Conservation (phyloP, 139 green algal species). For the Closterium sp. region DNA sequence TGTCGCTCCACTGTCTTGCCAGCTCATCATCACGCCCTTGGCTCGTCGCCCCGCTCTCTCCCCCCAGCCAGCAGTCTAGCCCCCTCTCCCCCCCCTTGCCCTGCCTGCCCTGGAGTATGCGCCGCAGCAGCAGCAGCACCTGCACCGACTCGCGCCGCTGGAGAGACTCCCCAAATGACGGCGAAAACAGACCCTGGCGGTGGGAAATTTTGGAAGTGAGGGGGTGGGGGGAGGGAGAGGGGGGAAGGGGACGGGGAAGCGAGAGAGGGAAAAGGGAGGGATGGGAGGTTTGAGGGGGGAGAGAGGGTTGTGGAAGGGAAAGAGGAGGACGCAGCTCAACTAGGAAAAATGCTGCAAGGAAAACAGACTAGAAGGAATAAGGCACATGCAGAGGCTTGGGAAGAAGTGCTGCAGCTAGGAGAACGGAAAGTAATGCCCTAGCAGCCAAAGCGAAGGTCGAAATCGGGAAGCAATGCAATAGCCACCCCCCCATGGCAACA, state of each 20-base stretch:
- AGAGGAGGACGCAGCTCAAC: not conserved
- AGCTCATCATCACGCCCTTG: not conserved
- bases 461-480: too few relatives aligned
- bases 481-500: too few relatives aligned
- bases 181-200: not conserved
- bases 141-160: not conserved
- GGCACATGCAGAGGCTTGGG: too few relatives aligned
- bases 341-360: not conserved
- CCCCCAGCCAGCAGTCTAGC: not conserved
- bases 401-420: too few relatives aligned
- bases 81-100: not conserved
- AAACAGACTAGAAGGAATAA: too few relatives aligned
- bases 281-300: not conserved
- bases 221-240: not conserved
- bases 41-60: too few relatives aligned
- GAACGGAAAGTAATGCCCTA: too few relatives aligned
- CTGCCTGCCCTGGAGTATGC: not conserved
- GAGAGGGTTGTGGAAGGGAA: not conserved
- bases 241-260: not conserved
- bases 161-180: not conserved
- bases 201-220: not conserved
- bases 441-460: too few relatives aligned
- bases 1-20: not conserved
- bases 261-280: not conserved
- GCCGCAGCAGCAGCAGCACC: not conserved